Conservation (phyloP, 1,139 yeast genomes). For the Zygosaccharomyces sapae region DNA sequence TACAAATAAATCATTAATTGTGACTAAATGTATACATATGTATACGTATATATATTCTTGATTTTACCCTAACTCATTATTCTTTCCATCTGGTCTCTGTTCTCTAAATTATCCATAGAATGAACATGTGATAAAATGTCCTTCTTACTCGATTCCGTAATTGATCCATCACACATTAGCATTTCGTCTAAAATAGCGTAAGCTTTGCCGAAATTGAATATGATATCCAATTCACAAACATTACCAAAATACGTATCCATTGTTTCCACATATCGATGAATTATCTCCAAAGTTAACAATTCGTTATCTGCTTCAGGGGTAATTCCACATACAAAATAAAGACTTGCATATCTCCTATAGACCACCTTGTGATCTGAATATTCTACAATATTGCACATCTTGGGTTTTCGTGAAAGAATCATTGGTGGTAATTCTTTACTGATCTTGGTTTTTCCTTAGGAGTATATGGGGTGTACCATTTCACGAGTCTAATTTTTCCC, state of each 20-base stretch:
- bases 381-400: constrained; percentile 94
- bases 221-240: constrained; percentile 89
- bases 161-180: constrained; percentile 70
- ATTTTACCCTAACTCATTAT: constrained; percentile 33
- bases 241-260: constrained; percentile 97
- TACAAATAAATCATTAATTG: background rate
- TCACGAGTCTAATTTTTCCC: constrained; percentile 87
- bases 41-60: constrained; percentile 2
- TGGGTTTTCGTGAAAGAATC: constrained; percentile 78
- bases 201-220: constrained; percentile 91
- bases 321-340: constrained; percentile 84
- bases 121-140: constrained; percentile 74
- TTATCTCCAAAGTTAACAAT: constrained; percentile 73
- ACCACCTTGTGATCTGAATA: constrained; percentile 84
- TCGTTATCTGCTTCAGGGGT: constrained; percentile 66
- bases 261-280: constrained; percentile 91
- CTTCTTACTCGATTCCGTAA: constrained; percentile 77
- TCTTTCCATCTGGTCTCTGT: constrained; percentile 54
- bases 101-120: constrained; percentile 74
- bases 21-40: background rate
- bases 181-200: constrained; percentile 88
- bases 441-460: constrained; percentile 80
- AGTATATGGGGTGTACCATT: constrained; percentile 84
- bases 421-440: constrained; percentile 83
- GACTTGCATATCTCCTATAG: constrained; percentile 87